phyloP scores from a whole-genome alignment of 73 alveolate genomes.

The Diophrys appendiculata region DNA sequence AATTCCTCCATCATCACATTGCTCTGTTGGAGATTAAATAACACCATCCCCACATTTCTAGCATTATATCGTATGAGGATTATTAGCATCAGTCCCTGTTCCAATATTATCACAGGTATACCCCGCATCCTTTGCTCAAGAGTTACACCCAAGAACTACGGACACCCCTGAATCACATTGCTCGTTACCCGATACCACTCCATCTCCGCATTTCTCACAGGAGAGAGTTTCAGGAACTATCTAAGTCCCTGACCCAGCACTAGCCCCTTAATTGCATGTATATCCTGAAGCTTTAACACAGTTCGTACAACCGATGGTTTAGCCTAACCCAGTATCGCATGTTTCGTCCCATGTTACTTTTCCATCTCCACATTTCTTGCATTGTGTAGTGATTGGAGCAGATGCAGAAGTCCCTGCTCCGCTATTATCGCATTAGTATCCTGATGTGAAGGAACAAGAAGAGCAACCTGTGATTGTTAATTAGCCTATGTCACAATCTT shows the following conservation, averaged over 20 bases:
- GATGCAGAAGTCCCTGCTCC: not conserved
- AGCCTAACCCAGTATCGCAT: not conserved
- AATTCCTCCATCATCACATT: not conserved
- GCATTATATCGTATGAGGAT: not conserved
- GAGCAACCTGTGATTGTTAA: not conserved
- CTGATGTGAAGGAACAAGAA: not conserved
- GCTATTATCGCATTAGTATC: not conserved
- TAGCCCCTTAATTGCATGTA: not conserved
- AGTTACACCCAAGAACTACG: not conserved
- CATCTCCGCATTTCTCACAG: not conserved
- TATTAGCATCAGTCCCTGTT: not conserved
- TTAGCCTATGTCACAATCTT: not conserved
- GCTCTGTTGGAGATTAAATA: not conserved
- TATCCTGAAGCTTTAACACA: not conserved
- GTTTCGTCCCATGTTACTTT: not conserved
- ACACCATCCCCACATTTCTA: not conserved
- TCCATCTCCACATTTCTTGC: not conserved
- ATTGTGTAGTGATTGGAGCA: not conserved
- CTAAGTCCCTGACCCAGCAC: no score
- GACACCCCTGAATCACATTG: not conserved
- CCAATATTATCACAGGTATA: not conserved
- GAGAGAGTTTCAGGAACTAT: no score
- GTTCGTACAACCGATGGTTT: not conserved
- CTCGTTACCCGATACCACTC: not conserved
- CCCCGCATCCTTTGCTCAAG: not conserved